phyloP scores from a whole-genome alignment of 495 filamentous ascomycete species.

The Cercophora newfieldiana region DNA sequence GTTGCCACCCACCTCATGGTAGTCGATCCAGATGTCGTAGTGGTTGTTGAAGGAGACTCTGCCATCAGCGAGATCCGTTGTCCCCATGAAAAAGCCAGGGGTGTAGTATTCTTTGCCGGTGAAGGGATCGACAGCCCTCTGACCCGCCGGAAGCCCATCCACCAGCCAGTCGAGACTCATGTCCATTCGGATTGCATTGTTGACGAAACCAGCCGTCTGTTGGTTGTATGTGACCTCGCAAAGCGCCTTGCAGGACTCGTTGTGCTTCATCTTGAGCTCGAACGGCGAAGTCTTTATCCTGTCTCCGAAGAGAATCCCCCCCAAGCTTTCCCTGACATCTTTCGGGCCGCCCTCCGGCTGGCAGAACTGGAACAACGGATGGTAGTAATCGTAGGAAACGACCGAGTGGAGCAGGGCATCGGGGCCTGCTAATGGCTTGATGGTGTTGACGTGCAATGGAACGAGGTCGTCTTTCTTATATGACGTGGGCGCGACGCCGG shows the following conservation, averaged over 20 bases:
- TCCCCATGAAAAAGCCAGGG: conserved; percentile 85
- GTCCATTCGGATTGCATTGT: conserved; percentile 73
- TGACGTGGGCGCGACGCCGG: conserved; percentile 91
- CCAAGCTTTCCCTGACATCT: conserved; percentile 81
- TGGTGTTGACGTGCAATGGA: conserved; percentile 87
- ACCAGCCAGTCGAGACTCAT: conserved; percentile 95
- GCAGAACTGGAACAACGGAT: conserved; percentile 83
- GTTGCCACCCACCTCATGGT: conserved; percentile 67
- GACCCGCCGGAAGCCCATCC: conserved; percentile 88
- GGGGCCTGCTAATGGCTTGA: conserved; percentile 78
- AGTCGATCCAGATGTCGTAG: conserved; percentile 91
- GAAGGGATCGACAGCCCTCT: conserved; percentile 68
- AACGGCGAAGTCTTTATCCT: conserved; percentile 91
- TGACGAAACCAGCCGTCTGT: conserved; percentile 74
- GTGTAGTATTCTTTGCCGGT: conserved; percentile 77
- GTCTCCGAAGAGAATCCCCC: conserved; percentile 95
- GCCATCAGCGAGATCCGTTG: conserved; percentile 45
- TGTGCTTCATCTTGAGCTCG: conserved; percentile 76
- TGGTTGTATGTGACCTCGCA: conserved; percentile 69
- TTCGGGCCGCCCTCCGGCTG: conserved; percentile 70
- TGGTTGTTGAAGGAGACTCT: conserved; percentile 79
- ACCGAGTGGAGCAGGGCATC: conserved; percentile 86
- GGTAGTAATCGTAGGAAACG: conserved; percentile 93
- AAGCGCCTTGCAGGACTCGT: conserved; percentile 81
- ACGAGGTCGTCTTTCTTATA: conserved; percentile 75